Evolutionary conservation across 371 early-diverging fungal genomes (phyloP), one percentile per base, ranked within the genome.

Genomic region (Nematocida sp.): DNA sequence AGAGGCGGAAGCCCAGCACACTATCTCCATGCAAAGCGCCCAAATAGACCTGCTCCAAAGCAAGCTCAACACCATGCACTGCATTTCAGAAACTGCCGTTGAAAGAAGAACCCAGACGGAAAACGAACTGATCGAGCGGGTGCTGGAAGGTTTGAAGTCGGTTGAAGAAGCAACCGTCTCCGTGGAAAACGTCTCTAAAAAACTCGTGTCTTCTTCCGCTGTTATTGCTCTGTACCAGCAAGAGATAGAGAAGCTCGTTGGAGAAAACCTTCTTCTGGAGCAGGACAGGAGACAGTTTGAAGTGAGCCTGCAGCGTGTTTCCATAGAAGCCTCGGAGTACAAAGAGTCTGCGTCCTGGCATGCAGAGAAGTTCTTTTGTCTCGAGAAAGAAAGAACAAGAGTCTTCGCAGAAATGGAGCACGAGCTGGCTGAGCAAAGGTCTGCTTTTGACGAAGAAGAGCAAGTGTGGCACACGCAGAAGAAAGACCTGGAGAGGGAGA

Each of bases 391-490:
- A 21, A 76, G 67, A 43, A 62, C 43, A 29, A 31, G 65, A 15
- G 21, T 51, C 1, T 17, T 79, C 0, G 48, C 43, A 36, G 79
- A 64, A 34, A 21, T 57, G 27, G 53, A 67, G 27, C 36, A 23
- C n/a, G 67, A 79, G 62, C 31, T 66, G 32, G 11, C 13, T 32
- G 51, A 41, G 40, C 70, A 56, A 37, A 50, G 55, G 52, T 67
- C 65, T 5, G 50, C 43, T 17, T 21, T 52, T 11, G 63, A 79
- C 25, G 55, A 58, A 13, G 60, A 34, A 43, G 75, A 79, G 27
- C 46, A 34, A 21, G 49, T 1, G 5, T 63, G 63, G 50, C 7
- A 54, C 11, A 48, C 27, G 27, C 48, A 49, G 19, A 58, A 57
- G 50, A 53, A 40, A 40, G 32, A 50, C 29, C 43, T 48, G 21